Evolutionary conservation across 352 stramenopile genomes (phyloP).

Genomic region (Phytophthora sansomeana): DNA sequence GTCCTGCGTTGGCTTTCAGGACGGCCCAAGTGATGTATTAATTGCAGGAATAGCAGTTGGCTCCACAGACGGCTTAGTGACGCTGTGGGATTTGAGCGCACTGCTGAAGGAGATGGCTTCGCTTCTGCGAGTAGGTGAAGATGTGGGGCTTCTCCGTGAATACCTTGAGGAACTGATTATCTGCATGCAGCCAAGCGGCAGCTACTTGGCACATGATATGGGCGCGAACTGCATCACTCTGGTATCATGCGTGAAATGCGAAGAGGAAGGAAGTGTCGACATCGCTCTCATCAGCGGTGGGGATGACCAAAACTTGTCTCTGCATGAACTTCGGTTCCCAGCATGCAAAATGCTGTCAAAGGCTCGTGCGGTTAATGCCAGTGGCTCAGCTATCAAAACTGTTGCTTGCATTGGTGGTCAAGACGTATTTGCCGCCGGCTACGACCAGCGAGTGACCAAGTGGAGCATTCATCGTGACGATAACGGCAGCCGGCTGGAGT

Average conservation of each 20-base stretch:
- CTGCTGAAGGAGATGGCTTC: slow-evolving; percentile 33
- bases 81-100: slow-evolving; percentile 69
- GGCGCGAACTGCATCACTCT: slow-evolving; percentile 75
- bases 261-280: slow-evolving; percentile 22
- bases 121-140: slow-evolving; percentile 22
- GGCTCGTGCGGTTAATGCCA: slow-evolving; percentile 63
- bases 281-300: slow-evolving; percentile 81
- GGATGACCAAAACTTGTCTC: slow-evolving; percentile 78
- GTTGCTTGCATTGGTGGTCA: slow-evolving; percentile 49
- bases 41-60: slow-evolving; percentile 71
- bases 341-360: slow-evolving; percentile 47
- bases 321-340: slow-evolving; percentile 50
- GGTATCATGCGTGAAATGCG: slow-evolving; percentile 28
- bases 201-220: slow-evolving; percentile 87
- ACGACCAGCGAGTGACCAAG: slow-evolving; percentile 87
- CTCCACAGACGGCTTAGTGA: slow-evolving; percentile 84
- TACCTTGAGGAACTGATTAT: slow-evolving; percentile 41
- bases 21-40: slow-evolving; percentile 10
- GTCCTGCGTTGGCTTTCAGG: slow-evolving; percentile 62
- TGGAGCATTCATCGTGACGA: slow-evolving; percentile 47
- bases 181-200: slow-evolving; percentile 44
- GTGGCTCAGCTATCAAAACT: slow-evolving; percentile 84
- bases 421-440: slow-evolving; percentile 71
- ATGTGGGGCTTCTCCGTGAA: slow-evolving; percentile 11
- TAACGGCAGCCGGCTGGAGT: slow-evolving; percentile 39